Conservation (phyloP, 1,284 basidiomycete species). For the Heliocybe sulcata region DNA sequence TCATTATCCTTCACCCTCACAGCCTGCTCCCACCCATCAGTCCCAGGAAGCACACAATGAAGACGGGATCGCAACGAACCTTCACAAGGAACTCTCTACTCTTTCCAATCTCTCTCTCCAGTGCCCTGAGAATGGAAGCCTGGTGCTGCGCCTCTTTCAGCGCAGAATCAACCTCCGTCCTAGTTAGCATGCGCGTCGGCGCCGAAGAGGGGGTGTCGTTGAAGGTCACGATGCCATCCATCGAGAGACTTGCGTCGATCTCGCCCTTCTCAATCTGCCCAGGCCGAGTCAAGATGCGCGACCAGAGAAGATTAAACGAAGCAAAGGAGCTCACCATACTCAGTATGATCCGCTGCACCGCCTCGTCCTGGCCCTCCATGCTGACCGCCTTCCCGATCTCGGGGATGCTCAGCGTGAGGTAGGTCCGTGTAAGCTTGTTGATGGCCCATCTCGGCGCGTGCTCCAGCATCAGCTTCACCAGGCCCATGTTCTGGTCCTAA, state of each 20-base stretch:
- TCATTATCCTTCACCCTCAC: slow-evolving; percentile 3
- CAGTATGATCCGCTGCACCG: slow-evolving; percentile 51
- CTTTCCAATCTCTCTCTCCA: slow-evolving; percentile 52
- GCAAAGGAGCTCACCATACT: slow-evolving; percentile 54
- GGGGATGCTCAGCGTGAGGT: slow-evolving; percentile 62
- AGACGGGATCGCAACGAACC: slow-evolving; percentile 27
- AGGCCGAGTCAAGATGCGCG: neutral
- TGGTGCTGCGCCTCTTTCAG: slow-evolving; percentile 56
- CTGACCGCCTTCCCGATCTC: slow-evolving; percentile 63
- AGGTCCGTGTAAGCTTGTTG: slow-evolving; percentile 71
- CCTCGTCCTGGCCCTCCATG: slow-evolving; percentile 40
- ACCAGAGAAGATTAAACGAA: neutral
- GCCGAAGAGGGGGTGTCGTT: slow-evolving; percentile 49
- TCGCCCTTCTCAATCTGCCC: slow-evolving; percentile 62
- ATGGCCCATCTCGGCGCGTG: slow-evolving; percentile 69
- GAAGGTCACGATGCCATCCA: slow-evolving; percentile 66
- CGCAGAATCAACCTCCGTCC: slow-evolving; percentile 57
- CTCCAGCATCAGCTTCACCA: slow-evolving; percentile 57
- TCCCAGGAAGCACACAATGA: neutral
- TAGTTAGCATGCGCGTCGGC: slow-evolving; percentile 30
- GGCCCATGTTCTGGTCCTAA: slow-evolving; percentile 72
- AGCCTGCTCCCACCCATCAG: neutral
- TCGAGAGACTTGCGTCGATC: slow-evolving; percentile 57
- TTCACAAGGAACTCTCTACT: slow-evolving; percentile 65
- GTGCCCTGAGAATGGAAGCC: slow-evolving; percentile 34